Conservation (phyloP, 108 stramenopile species). For the Nitzschia sp. region DNA sequence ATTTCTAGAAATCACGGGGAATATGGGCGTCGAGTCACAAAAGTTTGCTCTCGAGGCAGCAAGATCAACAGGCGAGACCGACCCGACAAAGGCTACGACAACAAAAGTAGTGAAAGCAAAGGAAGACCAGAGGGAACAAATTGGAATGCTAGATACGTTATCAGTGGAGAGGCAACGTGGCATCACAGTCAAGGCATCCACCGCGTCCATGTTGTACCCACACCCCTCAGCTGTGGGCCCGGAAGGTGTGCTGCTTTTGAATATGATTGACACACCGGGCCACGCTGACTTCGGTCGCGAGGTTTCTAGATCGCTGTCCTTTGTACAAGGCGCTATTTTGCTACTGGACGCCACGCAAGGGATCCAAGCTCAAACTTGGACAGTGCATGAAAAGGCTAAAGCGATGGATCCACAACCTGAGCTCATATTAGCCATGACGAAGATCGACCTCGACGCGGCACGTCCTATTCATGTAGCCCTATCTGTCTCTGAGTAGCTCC, state of each 20-base stretch:
- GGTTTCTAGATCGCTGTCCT: conserved; percentile 87
- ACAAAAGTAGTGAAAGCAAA: neutral
- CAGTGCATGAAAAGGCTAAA: conserved; percentile 92
- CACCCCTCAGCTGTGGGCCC: conserved; percentile 74
- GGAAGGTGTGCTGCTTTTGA: conserved; percentile 77
- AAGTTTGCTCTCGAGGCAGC: conserved; percentile 44
- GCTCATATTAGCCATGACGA: conserved; percentile 88
- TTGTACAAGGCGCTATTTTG: conserved; percentile 94
- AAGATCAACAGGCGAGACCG: neutral
- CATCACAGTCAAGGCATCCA: conserved; percentile 96
- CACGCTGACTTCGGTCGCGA: conserved; percentile 96
- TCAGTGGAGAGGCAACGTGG: conserved; percentile 95
- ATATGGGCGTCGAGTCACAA: conserved; percentile 71
- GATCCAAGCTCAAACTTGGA: conserved; percentile 97
- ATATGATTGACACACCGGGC: conserved; percentile 97
- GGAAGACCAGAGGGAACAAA: conserved; percentile 64
- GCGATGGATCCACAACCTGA: conserved; percentile 52
- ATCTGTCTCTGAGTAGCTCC: conserved; percentile 78
- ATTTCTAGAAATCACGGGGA: conserved; percentile 85
- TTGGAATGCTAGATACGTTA: conserved; percentile 94
- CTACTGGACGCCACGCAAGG: conserved; percentile 95
- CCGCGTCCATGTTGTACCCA: conserved; percentile 94
- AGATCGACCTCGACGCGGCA: conserved; percentile 92
- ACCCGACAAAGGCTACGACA: conserved; percentile 10
- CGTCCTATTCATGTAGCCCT: conserved; percentile 82